phyloP scores from a whole-genome alignment of 2,329 filamentous ascomycete genomes.

The Colletotrichum filicis region DNA sequence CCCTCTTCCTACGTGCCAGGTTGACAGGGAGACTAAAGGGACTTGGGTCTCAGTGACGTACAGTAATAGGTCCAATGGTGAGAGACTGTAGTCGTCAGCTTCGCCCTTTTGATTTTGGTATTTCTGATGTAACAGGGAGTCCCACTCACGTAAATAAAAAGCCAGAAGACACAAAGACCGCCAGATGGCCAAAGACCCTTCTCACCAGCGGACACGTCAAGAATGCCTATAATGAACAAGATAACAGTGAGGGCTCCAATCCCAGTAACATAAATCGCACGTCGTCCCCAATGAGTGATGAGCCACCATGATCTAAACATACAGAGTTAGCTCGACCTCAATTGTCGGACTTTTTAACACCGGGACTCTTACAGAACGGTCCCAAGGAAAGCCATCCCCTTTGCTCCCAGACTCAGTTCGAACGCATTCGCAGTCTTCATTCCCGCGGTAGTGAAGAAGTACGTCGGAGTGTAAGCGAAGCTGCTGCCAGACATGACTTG shows the following conservation, averaged over 20 bases:
- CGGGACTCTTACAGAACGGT: slow-evolving; percentile 42
- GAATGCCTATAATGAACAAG: slow-evolving; percentile 53
- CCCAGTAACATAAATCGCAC: slow-evolving; percentile 54
- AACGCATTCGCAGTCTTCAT: slow-evolving; percentile 51
- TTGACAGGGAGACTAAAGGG: neutral
- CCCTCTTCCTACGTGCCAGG: neutral
- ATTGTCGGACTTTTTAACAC: too few species aligned
- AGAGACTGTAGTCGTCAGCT: slow-evolving; percentile 42
- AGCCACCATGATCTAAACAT: slow-evolving; percentile 54
- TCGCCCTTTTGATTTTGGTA: neutral
- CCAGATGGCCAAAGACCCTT: slow-evolving; percentile 51
- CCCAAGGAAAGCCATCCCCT: slow-evolving; percentile 49
- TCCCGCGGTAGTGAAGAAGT: slow-evolving; percentile 59
- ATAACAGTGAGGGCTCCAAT: slow-evolving; percentile 52
- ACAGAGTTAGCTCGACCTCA: slow-evolving; percentile 48
- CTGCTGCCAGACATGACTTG: slow-evolving; percentile 54
- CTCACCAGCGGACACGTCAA: slow-evolving; percentile 51
- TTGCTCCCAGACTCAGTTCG: slow-evolving; percentile 53
- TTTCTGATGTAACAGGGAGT: too few species aligned
- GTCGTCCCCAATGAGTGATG: slow-evolving; percentile 53
- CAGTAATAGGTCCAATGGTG: slow-evolving; percentile 54
- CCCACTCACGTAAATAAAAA: slow-evolving; percentile 46
- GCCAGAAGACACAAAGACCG: slow-evolving; percentile 54
- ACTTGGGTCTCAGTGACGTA: slow-evolving; percentile 41
- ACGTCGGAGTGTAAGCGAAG: slow-evolving; percentile 54